Percentiles rank a stretch among this genome's conserved stretches.
Evolutionary conservation across 1,139 yeast genomes (phyloP).

Genomic region (Geotrichum carabidarum): DNA sequence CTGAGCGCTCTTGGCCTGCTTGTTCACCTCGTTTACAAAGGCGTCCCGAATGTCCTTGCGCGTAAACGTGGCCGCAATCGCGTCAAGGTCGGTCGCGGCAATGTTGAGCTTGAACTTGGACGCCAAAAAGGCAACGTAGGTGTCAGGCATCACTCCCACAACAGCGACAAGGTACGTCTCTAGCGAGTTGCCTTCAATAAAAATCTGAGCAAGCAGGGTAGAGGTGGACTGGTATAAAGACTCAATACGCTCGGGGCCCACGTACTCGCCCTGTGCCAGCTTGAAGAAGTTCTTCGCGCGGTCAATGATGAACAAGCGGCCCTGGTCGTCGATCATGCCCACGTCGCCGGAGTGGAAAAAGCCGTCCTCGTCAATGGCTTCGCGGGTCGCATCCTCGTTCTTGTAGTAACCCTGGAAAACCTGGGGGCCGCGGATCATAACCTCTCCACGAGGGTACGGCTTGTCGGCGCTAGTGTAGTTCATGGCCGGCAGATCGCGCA

Average conservation of each 20-base stretch:
- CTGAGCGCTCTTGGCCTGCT: conserved; percentile 31
- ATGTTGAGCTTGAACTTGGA: conserved; percentile 26
- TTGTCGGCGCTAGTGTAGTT: conserved; percentile 52
- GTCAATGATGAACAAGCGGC: conserved; percentile 60
- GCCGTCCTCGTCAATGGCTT: conserved; percentile 56
- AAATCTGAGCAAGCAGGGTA: conserved; percentile 52
- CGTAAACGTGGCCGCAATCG: conserved; percentile 31
- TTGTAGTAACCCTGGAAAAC: conserved; percentile 57
- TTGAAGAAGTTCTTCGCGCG: conserved; percentile 79
- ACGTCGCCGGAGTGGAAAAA: conserved; percentile 80
- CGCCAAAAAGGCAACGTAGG: conserved; percentile 33
- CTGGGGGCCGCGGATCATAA: conserved; percentile 64
- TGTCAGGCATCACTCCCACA: conserved; percentile 53
- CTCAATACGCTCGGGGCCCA: conserved; percentile 75
- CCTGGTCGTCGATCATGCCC: conserved; percentile 51
- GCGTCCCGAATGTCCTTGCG: conserved; percentile 34
- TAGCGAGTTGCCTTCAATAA: conserved; percentile 65
- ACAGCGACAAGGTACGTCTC: conserved; percentile 59
- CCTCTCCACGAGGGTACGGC: conserved; percentile 52
- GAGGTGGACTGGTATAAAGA: conserved; percentile 54
- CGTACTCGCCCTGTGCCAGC: conserved; percentile 75
- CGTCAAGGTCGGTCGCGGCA: conserved; percentile 30
- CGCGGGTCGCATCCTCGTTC: conserved; percentile 50
- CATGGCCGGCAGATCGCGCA: conserved; percentile 65
- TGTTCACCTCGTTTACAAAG: conserved; percentile 35